Conservation (phyloP, 306 rosid species). For the Malus orientalis region DNA sequence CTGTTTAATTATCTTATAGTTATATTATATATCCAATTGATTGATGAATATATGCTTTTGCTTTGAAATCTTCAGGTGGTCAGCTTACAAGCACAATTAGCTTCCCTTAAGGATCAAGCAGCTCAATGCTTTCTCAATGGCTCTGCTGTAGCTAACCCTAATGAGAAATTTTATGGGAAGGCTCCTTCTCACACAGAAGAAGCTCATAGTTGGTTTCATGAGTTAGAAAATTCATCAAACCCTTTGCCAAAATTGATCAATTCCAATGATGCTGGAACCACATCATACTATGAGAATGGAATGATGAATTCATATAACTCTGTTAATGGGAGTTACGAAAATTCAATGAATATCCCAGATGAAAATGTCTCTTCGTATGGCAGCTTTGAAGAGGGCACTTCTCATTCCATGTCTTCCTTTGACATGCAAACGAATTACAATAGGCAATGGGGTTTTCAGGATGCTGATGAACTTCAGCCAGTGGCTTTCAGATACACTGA, state of each 20-base stretch:
- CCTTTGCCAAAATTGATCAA: constrained; percentile 23
- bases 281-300: constrained; percentile 31
- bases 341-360: constrained; percentile 33
- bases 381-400: constrained; percentile 60
- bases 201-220: constrained; percentile 46
- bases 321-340: constrained; percentile 29
- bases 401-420: constrained; percentile 41
- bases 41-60: background rate
- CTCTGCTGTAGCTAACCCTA: constrained; percentile 44
- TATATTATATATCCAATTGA: background rate
- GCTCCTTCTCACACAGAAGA: constrained; percentile 23
- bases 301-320: constrained; percentile 34
- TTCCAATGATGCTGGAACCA: constrained; percentile 25
- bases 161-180: constrained; percentile 29
- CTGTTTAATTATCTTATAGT: background rate
- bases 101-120: constrained; percentile 75
- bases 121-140: constrained; percentile 42
- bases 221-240: constrained; percentile 36
- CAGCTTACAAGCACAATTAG: constrained; percentile 78
- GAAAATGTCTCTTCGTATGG: constrained; percentile 61
- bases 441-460: constrained; percentile 49
- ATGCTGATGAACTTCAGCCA: constrained; percentile 56
- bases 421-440: constrained; percentile 38
- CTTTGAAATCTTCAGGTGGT: constrained; percentile 52
- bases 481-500: constrained; percentile 54